These are phyloP conservation scores for Penicillium paradoxum DNA, from an alignment of 495 filamentous ascomycete genomes.

Conservation along the genomic window DNA sequence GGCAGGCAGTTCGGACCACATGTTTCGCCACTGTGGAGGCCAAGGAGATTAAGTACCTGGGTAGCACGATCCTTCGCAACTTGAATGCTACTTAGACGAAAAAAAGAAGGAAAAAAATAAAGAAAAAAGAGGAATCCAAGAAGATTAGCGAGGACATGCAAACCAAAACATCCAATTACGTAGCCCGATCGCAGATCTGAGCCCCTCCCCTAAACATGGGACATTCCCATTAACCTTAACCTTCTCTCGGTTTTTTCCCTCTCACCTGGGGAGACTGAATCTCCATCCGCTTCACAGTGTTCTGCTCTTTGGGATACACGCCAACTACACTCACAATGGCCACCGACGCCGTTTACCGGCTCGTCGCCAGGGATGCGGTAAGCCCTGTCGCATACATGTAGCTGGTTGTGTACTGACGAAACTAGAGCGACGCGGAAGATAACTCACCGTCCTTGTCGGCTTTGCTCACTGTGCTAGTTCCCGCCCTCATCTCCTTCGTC, in stretches of 20 bases:
- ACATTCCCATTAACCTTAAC: conserved; percentile 14
- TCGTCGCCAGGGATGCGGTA: conserved; percentile 24
- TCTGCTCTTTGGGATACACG: too few species aligned
- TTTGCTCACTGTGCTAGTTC: conserved; percentile 67
- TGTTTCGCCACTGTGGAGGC: too few species aligned
- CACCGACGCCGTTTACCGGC: conserved; percentile 24
- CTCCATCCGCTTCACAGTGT: neutral
- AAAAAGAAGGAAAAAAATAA: neutral
- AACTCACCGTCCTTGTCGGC: conserved; percentile 47
- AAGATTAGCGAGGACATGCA: neutral
- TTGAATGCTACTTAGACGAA: too few species aligned
- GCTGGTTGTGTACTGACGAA: conserved; percentile 4
- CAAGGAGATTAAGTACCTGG: too few species aligned
- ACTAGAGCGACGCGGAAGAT: conserved; percentile 16
- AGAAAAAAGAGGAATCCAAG: conserved; percentile 2
- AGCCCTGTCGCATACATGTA: neutral
- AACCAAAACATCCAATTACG: conserved; percentile 13
- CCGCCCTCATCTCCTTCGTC: conserved; percentile 42
- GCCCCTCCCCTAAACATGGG: conserved; percentile 11
- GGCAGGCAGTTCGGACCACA: too few species aligned
- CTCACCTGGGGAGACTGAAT: conserved; percentile 6
- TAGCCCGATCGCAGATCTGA: conserved; percentile 22
- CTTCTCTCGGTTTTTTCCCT: conserved; percentile 6
- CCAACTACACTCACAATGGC: conserved; percentile 23
- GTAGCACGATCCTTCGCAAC: too few species aligned